Base-by-base conservation (phyloP, 306 rosid species). In the Delonix regia region DNA sequence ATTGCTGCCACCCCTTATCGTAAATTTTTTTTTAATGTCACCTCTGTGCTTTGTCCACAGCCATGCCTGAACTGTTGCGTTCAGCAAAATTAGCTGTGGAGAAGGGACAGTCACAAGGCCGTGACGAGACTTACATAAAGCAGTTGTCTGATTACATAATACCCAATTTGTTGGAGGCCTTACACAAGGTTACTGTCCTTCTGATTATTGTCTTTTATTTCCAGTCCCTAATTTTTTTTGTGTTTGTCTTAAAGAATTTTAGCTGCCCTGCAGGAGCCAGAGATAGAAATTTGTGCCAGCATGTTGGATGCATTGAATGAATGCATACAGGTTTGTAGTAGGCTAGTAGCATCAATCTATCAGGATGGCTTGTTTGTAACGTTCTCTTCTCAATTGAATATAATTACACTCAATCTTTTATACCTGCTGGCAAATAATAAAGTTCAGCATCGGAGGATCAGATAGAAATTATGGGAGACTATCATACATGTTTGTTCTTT, bases 141-240 rank as follows among this genome's bases (percentile, higher is more conserved):
- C 99, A 93, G 80, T 80, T 95, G 85, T 91, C 99, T 30, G 98
- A 95, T 81, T 95, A 91, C 86, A 91, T 95, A 69, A 87, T 95
- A 74, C 99, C 99, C 65, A 91, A 91, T 87, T 82, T 95, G 80
- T 93, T 91, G 88, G 99, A 95, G 84, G 97, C 99, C 73, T 81
- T 95, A 76, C 99, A 95, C 76, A 95, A 95, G 95, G 99, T 92
- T 67, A 74, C 63, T 14, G 36, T 83, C 77, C 78, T 79, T 45
- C 67, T 57, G 3, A 25, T 77, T 65, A 66, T 74, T 24, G 48
- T 52, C 4, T 15, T 71, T 52, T 63, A 59, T 47, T 52, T 77
- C 19, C 61, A 69, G 14, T 77, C 63, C 56, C 21, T 44, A 28
- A 7, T 36, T 28, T 78, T 81, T 80, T 79, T 71, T 41, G 42